Base-by-base conservation (phyloP, 352 stramenopile genomes). In the Pseudoperonospora humuli region DNA sequence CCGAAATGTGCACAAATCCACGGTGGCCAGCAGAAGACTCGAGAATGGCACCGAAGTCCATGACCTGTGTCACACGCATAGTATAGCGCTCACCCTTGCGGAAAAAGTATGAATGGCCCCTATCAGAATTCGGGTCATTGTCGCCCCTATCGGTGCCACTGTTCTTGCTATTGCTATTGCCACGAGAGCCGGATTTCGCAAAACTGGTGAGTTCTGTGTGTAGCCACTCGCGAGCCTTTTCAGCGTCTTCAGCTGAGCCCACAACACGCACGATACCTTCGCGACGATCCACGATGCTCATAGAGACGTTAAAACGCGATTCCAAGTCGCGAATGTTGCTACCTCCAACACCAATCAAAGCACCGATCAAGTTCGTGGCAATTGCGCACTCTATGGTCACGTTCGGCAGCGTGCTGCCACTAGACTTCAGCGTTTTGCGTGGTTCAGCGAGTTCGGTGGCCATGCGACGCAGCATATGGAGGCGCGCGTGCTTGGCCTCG, bases 11-110 rank as follows among this genome's bases (percentile, higher is more conserved):
- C 23, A 98, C 75, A 27, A 98, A 86, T 28, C 84, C 95, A 23
- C 93, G 80, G 42, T 96, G 77, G 19, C 70, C 64, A 25, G 88
- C 52, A 20, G 87, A 50, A 17, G 74, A 67, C 52, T 90, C 74
- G 33, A 98, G 75, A 38, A 97, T 81, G 14, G 86, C 88, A 21
- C 95, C 95, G 62, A 97, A 98, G 58, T 98, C 94, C 63, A 97
- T 90, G 7, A 98, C 54, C 40, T 97, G 83, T 18, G 78, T 84
- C 39, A 98, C 87, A 14, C 76, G 90, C 45, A 95, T 97, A 45
- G 82, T 81, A 62, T 97, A 95, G 31, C 83, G 76, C 23, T 87
- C 71, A 15, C 93, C 93, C 43, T 85, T 76, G 64, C 86, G 74
- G 54, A 97, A 94, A 56, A 76, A 91, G 40, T 55, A 46, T 7